These are phyloP conservation scores for Talaromyces liani DNA, from an alignment of 495 filamentous ascomycete genomes.

Conservation along the genomic window DNA sequence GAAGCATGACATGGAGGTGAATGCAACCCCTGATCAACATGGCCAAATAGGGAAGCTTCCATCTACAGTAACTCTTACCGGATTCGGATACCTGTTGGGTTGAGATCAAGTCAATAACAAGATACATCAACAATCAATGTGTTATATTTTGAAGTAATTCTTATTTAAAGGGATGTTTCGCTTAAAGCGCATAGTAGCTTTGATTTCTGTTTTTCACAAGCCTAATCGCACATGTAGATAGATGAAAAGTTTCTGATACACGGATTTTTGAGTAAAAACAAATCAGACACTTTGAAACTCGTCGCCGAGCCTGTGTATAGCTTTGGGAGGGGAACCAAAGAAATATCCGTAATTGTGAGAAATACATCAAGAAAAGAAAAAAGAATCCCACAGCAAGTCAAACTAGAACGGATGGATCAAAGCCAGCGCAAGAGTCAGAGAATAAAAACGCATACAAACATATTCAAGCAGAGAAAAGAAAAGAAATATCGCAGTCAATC, in stretches of 20 bases:
- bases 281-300: neutral
- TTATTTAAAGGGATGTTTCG: neutral
- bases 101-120: neutral
- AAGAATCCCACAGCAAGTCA: conserved; percentile 12
- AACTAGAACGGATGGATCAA: conserved; percentile 19
- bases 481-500: conserved; percentile 9
- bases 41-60: neutral
- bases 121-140: neutral
- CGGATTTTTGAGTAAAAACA: neutral
- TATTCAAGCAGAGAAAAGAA: conserved; percentile 16
- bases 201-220: conserved; percentile 4
- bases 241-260: neutral
- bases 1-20: neutral
- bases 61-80: conserved; percentile 7
- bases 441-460: conserved; percentile 15
- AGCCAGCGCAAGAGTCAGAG: conserved; percentile 3
- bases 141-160: neutral
- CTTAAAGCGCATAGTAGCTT: neutral
- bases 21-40: neutral
- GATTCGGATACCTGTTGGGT: neutral
- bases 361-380: conserved; percentile 13
- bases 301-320: neutral
- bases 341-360: conserved; percentile 13
- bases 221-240: neutral
- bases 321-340: conserved; percentile 3